Evolutionary conservation across 495 filamentous ascomycete genomes (phyloP), one percentile per base, ranked within the genome.

Genomic region (Penicillium psychrofluorescens): DNA sequence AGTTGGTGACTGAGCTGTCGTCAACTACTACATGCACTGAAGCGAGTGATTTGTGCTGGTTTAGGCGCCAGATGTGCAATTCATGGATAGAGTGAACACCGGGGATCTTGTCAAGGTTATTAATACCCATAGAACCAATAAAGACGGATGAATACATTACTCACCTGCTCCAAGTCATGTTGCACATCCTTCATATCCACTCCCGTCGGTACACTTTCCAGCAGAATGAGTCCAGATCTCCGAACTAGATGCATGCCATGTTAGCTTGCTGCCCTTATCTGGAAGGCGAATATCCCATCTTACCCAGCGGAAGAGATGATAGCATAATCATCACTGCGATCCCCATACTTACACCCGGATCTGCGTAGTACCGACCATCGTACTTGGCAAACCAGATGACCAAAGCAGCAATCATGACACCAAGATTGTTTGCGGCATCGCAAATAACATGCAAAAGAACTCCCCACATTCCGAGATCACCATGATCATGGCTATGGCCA

Each of bases 131-230:
- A 11, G n/a, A 11, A 7, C 5, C 12, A 42, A 29, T 28, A 14
- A 22, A 28, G 11, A 15, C 32, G 10, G 6, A 28, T 54, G 22
- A 50, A 32, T 27, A 11, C 6, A 33, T 22, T 12, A 28, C 52
- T 13, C 49, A 71, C 70, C 51, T 54, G 62, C 45, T 76, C 71
- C 1, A 76, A 53, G 48, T 95, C 90, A 41, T 85, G 79, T 48
- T 86, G 81, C 57, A 96, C 84, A 45, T 95, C 81, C 35, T 78
- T 75, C 41, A 87, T 65, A 28, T 81, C 74, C 51, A 96, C 79
- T 11, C 83, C 81, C 9, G 80, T 79, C 0, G 90, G 90, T 0
- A 84, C 87, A 31, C 87, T 88, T 61, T 95, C 88, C 1, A 96
- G 75, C 8, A 96, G 72, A 35, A 95, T 90, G 10, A 49, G 35